These are phyloP conservation scores for Rhodotorula graminis DNA, from an alignment of 768 basidiomycete species.

Conservation along the genomic window DNA sequence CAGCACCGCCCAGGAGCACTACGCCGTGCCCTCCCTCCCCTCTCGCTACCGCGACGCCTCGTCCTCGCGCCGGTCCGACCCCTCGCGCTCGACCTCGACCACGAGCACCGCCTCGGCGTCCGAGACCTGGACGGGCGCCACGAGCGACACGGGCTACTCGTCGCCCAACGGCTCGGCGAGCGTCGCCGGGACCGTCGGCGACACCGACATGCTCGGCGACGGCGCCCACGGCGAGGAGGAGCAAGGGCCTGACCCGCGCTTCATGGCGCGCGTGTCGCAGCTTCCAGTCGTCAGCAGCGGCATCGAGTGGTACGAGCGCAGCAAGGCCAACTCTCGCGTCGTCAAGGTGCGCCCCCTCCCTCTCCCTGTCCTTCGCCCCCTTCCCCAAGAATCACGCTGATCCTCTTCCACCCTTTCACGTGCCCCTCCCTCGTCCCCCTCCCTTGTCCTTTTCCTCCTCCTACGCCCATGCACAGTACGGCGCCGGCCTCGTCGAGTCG, in stretches of 20 bases:
- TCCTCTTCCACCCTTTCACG: background rate
- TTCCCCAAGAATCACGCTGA: background rate
- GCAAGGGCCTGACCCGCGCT: slow-evolving; percentile 18
- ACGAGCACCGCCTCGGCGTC: slow-evolving; percentile 20
- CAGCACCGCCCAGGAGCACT: background rate
- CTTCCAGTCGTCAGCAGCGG: slow-evolving; percentile 31
- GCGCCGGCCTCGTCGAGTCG: slow-evolving; percentile 37
- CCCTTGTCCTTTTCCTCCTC: background rate
- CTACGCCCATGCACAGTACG: slow-evolving; percentile 12
- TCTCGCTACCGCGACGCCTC: background rate
- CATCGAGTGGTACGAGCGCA: slow-evolving; percentile 55
- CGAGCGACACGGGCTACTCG: slow-evolving; percentile 14
- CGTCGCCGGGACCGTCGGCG: background rate
- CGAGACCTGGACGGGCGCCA: slow-evolving; percentile 15
- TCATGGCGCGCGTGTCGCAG: slow-evolving; percentile 35
- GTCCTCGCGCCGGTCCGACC: background rate
- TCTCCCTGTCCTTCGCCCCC: background rate
- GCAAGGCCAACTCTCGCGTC: slow-evolving; percentile 74
- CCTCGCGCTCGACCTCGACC: slow-evolving; percentile 17
- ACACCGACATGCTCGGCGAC: background rate
- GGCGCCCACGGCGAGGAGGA: background rate
- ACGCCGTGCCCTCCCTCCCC: background rate
- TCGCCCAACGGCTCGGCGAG: background rate
- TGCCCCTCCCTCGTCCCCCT: too few relatives aligned
- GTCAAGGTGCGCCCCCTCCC: slow-evolving; percentile 61